Percentiles rank a stretch among this genome's conserved stretches.
These are phyloP conservation scores for Cutaneotrichosporon sp. DNA, from an alignment of 1,284 basidiomycete genomes.

Conservation along the genomic window DNA sequence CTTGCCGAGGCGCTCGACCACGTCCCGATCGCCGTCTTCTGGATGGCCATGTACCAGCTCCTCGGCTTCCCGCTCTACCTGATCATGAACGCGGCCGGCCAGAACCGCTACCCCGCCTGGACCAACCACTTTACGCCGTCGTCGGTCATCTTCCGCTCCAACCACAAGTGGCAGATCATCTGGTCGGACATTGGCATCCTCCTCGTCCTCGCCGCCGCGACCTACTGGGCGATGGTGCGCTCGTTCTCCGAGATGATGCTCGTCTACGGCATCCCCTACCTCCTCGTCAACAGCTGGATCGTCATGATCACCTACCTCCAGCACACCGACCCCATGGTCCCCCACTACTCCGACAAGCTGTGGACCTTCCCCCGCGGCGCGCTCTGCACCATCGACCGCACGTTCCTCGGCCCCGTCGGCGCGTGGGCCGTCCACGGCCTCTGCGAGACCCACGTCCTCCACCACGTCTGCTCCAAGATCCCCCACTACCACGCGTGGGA, in stretches of 20 bases:
- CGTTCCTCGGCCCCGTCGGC: constrained; percentile 77
- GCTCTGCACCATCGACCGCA: constrained; percentile 90
- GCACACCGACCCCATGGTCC: constrained; percentile 89
- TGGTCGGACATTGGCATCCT: constrained; percentile 82
- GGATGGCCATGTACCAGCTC: constrained; percentile 71
- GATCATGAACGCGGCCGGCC: constrained; percentile 82
- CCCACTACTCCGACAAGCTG: constrained; percentile 82
- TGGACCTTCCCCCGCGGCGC: constrained; percentile 97
- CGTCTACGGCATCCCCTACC: constrained; percentile 86
- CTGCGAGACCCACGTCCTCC: constrained; percentile 88
- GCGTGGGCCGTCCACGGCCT: constrained; percentile 75
- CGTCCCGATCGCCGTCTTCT: constrained; percentile 74
- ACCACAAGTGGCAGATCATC: constrained; percentile 77
- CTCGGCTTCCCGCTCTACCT: constrained; percentile 86
- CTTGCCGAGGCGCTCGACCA: constrained; percentile 88
- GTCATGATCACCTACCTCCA: constrained; percentile 93
- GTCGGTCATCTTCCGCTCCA: constrained; percentile 79
- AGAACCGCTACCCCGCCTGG: constrained; percentile 74
- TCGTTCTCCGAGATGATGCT: constrained; percentile 78
- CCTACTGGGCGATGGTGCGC: constrained; percentile 62
- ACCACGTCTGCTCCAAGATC: constrained; percentile 90
- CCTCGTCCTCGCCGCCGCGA: constrained; percentile 67
- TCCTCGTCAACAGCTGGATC: constrained; percentile 84
- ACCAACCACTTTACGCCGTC: constrained; percentile 82
- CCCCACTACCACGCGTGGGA: constrained; percentile 86